Percentiles rank a stretch among this genome's conserved stretches.
These are phyloP conservation scores for Aurantiochytrium sp. DNA, from an alignment of 108 stramenopile genomes.

Conservation along the genomic window DNA sequence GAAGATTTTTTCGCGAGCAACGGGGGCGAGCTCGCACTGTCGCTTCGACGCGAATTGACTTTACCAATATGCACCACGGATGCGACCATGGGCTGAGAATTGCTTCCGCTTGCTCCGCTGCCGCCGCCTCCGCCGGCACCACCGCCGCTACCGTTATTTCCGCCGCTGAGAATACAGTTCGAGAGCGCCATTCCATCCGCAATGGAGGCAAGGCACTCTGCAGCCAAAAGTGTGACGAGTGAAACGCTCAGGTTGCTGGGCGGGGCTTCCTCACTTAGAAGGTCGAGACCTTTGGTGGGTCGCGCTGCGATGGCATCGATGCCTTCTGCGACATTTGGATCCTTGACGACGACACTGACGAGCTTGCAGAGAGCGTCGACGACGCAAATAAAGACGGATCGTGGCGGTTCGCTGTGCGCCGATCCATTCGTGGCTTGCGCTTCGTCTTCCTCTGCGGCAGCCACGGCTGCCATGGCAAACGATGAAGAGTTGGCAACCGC, in stretches of 20 bases:
- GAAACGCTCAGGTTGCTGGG: not conserved
- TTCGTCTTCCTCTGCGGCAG: not conserved
- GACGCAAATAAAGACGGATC: not conserved
- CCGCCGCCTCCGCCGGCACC: no score
- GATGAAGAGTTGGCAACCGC: no score
- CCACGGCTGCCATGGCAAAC: no score
- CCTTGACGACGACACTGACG: not conserved
- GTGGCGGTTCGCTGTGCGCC: not conserved
- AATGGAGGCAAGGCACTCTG: not conserved
- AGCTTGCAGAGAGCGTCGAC: slow-evolving; percentile 11
- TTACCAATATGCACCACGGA: not conserved
- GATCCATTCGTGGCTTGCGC: not conserved
- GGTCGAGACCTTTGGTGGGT: slow-evolving; percentile 10
- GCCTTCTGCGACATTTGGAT: not conserved
- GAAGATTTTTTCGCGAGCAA: not conserved
- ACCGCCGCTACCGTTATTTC: not conserved
- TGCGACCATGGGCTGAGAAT: not conserved
- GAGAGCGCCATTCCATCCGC: slow-evolving; percentile 5
- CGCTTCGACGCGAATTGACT: not conserved
- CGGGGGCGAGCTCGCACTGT: not conserved
- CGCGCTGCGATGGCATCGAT: slow-evolving; percentile 14
- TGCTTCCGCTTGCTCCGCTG: no score
- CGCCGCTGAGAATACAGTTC: not conserved
- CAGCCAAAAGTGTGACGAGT: not conserved
- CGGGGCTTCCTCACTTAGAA: not conserved